Evolutionary conservation across 2,329 filamentous ascomycete genomes (phyloP), one percentile per base, ranked within the genome.

Genomic region (Thielaviopsis populi): DNA sequence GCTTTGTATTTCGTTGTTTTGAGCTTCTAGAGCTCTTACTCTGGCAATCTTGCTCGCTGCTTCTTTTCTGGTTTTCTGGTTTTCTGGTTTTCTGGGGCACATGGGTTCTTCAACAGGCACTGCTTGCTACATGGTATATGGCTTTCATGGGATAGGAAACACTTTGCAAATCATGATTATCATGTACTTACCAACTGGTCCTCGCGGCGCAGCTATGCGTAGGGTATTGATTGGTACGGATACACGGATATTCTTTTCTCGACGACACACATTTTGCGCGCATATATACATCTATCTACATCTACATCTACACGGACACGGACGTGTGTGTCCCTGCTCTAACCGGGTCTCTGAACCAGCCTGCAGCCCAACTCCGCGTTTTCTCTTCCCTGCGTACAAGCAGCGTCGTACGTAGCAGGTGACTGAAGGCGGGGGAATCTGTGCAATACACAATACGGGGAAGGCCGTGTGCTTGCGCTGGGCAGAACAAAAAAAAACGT

Each of bases 401-500:
- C 50, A 56, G 50, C 8, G 8, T 33, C 24, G 17, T 56, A 33
- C 24, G 17, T 56, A 33, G 33, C 17, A 30, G 17, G 24, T n/a
- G 15, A 27, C 13, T 13, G 17, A 56, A 56, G 15, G 50, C 30
- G 7, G 27, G 27, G 24, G 22, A 56, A 17, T 56, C 7, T 30
- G 17, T 13, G 27, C n/a, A 56, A 33, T 56, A n/a, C 50, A 56
- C 24, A 56, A 37, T 11, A 37, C 27, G 50, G 50, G 30, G 50
- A 56, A 56, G 17, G 17, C 27, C 50, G 30, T 10, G 50, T 33
- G 27, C 50, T 56, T 56, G 50, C 50, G 15, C 30, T 17, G 22
- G 7, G 30, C 15, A 24, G 22, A 27, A 63, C 8, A 19, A n/a
- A 63, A 63, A 59, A 46, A 59, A 59, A 64, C 62, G 56, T 64